phyloP scores from a whole-genome alignment of 768 basidiomycete genomes.

The Saitozyma sp. region DNA sequence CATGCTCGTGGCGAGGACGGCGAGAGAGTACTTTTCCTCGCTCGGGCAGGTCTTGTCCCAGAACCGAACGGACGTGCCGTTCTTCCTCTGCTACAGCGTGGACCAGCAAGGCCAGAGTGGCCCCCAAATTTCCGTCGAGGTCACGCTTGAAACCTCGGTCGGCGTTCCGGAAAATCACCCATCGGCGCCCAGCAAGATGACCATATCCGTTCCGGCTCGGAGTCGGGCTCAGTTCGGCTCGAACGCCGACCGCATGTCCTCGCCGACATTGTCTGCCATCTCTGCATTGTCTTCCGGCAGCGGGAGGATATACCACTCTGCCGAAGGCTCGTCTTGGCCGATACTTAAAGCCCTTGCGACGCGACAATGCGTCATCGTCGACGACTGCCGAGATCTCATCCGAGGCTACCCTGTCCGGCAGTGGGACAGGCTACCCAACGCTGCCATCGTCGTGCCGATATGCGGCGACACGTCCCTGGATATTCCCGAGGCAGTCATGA shows the following conservation, averaged over 20 bases:
- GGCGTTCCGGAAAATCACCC: slow-evolving; percentile 38
- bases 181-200: slow-evolving; percentile 13
- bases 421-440: slow-evolving; percentile 47
- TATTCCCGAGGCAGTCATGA: slow-evolving; percentile 39
- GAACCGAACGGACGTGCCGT: slow-evolving; percentile 40
- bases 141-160: slow-evolving; percentile 18
- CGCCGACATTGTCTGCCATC: slow-evolving; percentile 41
- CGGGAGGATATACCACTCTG: slow-evolving; percentile 19
- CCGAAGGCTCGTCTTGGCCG: slow-evolving; percentile 35
- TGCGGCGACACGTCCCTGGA: slow-evolving; percentile 38
- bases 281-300: slow-evolving; percentile 37
- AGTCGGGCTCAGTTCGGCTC: slow-evolving; percentile 22
- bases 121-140: slow-evolving; percentile 9
- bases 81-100: slow-evolving; percentile 36
- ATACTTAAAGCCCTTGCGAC: slow-evolving; percentile 40
- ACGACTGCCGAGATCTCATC: slow-evolving; percentile 38
- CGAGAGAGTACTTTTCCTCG: slow-evolving; percentile 30
- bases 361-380: slow-evolving; percentile 42
- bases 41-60: slow-evolving; percentile 30
- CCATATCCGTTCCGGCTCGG: slow-evolving; percentile 13
- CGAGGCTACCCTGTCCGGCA: slow-evolving; percentile 33
- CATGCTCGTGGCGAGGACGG: slow-evolving; percentile 23
- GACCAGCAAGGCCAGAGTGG: slow-evolving; percentile 9
- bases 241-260: slow-evolving; percentile 33
- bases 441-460: slow-evolving; percentile 47